Percentiles rank a stretch among this genome's conserved stretches.
These are phyloP conservation scores for Aspergillus versicolor DNA, from an alignment of 2,329 filamentous ascomycete genomes.

Conservation along the genomic window DNA sequence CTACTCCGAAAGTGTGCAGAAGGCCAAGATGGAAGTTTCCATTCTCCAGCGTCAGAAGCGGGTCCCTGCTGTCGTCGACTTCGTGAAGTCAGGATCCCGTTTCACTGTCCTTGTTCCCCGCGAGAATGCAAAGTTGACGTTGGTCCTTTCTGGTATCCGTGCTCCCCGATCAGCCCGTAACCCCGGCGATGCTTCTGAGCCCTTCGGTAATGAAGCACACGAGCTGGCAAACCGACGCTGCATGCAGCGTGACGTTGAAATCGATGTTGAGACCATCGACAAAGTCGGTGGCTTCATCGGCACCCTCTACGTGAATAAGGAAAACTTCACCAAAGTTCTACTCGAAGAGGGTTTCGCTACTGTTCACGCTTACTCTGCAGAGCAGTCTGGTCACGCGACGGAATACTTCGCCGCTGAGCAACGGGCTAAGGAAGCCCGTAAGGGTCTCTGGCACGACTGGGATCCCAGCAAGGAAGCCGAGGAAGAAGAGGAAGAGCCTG, in stretches of 20 bases:
- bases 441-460: constrained; percentile 91
- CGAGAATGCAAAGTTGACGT: constrained; percentile 90
- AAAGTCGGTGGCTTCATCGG: constrained; percentile 98
- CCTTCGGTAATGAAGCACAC: constrained; percentile 91
- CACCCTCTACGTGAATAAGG: constrained; percentile 86
- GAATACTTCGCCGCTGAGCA: constrained; percentile 87
- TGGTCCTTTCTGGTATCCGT: constrained; percentile 90
- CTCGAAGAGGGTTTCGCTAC: constrained; percentile 91
- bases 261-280: constrained; percentile 92
- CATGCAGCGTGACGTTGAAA: constrained; percentile 92
- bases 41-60: constrained; percentile 87
- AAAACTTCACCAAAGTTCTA: constrained; percentile 90
- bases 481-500: constrained; percentile 52
- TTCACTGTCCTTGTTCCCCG: constrained; percentile 90
- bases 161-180: constrained; percentile 83
- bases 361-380: constrained; percentile 91
- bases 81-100: constrained; percentile 93
- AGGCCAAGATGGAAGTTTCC: constrained; percentile 90
- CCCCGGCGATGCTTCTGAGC: constrained; percentile 78
- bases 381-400: constrained; percentile 85
- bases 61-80: constrained; percentile 91
- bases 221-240: constrained; percentile 86
- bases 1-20: constrained; percentile 88
- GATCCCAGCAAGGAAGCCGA: constrained; percentile 82
- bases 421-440: constrained; percentile 82